Percentiles rank a stretch among this genome's conserved stretches.
Conservation (phyloP, 345 rosid species). For the Eucalyptus decipiens region DNA sequence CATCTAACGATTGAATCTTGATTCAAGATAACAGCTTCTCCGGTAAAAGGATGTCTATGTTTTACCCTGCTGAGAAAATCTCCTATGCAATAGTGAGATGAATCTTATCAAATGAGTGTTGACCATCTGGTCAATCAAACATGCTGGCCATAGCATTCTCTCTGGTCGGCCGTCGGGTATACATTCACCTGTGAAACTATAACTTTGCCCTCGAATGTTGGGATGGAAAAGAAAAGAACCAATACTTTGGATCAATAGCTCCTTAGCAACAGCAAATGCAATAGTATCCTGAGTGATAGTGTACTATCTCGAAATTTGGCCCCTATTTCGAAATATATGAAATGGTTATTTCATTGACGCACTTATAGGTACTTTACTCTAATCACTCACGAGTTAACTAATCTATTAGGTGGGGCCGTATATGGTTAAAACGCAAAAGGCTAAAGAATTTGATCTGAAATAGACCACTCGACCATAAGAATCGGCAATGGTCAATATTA, state of each 20-base stretch:
- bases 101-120: background rate
- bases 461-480: no score
- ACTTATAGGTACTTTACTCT: no score
- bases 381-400: no score
- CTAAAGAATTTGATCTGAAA: no score
- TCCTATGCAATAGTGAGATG: background rate
- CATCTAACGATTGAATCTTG: background rate
- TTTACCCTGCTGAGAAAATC: background rate
- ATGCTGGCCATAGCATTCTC: no score
- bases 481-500: no score
- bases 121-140: background rate
- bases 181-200: background rate
- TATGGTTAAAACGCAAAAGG: no score
- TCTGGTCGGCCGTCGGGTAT: no score
- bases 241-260: background rate
- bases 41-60: background rate
- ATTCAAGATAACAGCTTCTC: background rate
- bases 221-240: background rate
- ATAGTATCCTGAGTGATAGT: background rate
- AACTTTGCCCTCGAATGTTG: background rate
- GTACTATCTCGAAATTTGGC: no score
- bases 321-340: no score
- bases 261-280: background rate
- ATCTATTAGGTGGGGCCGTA: no score
- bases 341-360: fast-evolving